Evolutionary conservation across 1,139 yeast genomes (phyloP), one percentile per base, ranked within the genome.

Genomic region (Hansenula anomala): DNA sequence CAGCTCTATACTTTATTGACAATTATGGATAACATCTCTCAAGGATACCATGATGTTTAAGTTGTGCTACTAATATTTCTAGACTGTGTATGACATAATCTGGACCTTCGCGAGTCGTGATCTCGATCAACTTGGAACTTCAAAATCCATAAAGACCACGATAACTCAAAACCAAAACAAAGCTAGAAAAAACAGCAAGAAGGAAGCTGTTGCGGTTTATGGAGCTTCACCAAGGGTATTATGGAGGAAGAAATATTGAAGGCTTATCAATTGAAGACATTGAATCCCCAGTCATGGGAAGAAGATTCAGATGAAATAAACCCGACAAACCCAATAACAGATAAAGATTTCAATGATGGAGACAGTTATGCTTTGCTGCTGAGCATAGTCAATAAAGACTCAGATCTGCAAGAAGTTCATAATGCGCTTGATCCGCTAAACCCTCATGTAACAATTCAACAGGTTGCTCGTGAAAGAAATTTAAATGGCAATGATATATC

Each of bases 351-450:
- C 13, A 50, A 50, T 16, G 50, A 46, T 23, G 51, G 51, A 30
- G 45, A 44, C 9, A 39, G 40, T 11, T 38, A 36, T 33, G 39
- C 42, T 18, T 36, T 48, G 20, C 33, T 46, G 8, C 33, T 46
- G 8, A 52, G 45, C 34, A 28, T 45, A 19, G 50, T 47, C 14
- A 43, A 45, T 14, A 38, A 47, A 22, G 58, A 48, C 17, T 25
- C 43, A 12, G 34, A 47, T 18, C 22, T 42, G 19, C 24, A 39
- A 8, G 36, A 29, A 28, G 37, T 37, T 8, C 36, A 44, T 27
- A 66, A 64, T 41, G 53, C 62, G 4, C 63, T 61, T 19, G 89
- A 81, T 52, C 87, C 88, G 0, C 60, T 81, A 46, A 71, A 75
- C 16, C 77, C 75, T 15, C 63, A 62, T 24, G 73, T 71, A 10